phyloP scores from a whole-genome alignment of 2,329 filamentous ascomycete genomes.

The Arthroderma sp. region DNA sequence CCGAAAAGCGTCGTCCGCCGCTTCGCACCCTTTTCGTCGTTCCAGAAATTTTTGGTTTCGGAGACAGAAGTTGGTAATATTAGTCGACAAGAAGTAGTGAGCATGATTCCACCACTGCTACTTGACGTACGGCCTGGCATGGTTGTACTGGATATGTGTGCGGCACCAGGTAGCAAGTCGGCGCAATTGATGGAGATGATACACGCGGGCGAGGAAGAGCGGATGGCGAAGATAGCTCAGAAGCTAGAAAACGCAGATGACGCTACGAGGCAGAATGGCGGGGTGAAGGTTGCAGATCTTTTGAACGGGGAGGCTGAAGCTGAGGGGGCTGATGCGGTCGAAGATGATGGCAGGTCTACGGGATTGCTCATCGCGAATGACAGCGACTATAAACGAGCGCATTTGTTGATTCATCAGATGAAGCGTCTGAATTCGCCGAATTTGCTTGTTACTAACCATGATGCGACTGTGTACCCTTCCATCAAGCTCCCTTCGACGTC shows the following conservation, averaged over 20 bases:
- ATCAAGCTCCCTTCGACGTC: conserved; percentile 59
- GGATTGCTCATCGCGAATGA: conserved; percentile 93
- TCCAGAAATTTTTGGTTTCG: conserved; percentile 95
- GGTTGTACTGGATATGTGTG: conserved; percentile 89
- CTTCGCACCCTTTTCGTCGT: conserved; percentile 84
- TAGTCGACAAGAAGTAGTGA: conserved; percentile 91
- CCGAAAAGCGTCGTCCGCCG: conserved; percentile 92
- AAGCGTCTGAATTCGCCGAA: conserved; percentile 96
- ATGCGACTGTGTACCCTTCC: conserved; percentile 88
- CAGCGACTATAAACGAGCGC: conserved; percentile 87
- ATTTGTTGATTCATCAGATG: conserved; percentile 95
- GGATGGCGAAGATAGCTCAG: conserved; percentile 60
- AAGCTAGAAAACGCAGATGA: conserved; percentile 48
- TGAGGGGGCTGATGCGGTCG: conserved; percentile 41
- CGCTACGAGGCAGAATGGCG: conserved; percentile 14
- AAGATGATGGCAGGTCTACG: conserved; percentile 75
- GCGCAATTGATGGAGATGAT: conserved; percentile 91
- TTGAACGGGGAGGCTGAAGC: conserved; percentile 34
- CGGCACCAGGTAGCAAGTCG: conserved; percentile 92
- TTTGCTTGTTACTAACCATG: conserved; percentile 92
- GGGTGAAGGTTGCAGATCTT: conserved; percentile 16
- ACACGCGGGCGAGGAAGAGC: conserved; percentile 79
- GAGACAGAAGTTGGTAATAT: conserved; percentile 97
- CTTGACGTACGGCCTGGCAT: conserved; percentile 86
- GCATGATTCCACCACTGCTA: conserved; percentile 93